phyloP scores from a whole-genome alignment of 192 early-diverging fungal species.

The Coemansia reversa region DNA sequence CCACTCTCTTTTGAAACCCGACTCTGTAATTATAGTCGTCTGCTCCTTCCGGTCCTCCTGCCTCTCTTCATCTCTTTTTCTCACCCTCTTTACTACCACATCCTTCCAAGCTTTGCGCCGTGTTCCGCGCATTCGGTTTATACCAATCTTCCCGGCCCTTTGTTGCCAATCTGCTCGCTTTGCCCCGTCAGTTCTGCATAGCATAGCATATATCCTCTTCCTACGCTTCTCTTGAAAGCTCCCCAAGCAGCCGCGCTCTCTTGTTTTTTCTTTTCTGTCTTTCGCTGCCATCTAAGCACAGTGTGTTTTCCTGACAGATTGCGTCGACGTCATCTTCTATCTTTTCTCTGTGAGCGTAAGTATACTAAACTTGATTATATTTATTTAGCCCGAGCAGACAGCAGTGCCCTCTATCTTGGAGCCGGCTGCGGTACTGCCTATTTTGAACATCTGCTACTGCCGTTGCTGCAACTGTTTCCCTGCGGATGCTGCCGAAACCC shows the following conservation, averaged over 20 bases:
- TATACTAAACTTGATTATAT: neutral
- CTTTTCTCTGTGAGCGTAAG: neutral
- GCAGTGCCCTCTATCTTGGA: neutral
- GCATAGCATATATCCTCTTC: neutral
- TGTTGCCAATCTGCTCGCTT: neutral
- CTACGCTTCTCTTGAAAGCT: neutral
- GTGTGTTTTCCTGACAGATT: neutral
- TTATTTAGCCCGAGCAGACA: neutral
- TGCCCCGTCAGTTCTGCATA: neutral
- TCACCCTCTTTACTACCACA: conserved; percentile 2
- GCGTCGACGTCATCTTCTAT: neutral
- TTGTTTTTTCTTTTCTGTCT: neutral
- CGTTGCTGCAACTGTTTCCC: neutral
- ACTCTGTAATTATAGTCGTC: conserved; percentile 33
- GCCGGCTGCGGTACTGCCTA: neutral
- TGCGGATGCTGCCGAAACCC: neutral
- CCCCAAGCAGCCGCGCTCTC: neutral
- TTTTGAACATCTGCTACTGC: neutral
- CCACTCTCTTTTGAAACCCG: conserved; percentile 12
- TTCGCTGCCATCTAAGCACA: neutral
- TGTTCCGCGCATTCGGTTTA: conserved; percentile 7
- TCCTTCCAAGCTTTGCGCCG: conserved; percentile 14
- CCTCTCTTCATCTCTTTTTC: conserved; percentile 3
- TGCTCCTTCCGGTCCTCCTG: conserved; percentile 14
- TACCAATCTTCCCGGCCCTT: conserved; percentile 1